Base-by-base conservation (phyloP, 2,329 filamentous ascomycete genomes). In the Capronia coronata region DNA sequence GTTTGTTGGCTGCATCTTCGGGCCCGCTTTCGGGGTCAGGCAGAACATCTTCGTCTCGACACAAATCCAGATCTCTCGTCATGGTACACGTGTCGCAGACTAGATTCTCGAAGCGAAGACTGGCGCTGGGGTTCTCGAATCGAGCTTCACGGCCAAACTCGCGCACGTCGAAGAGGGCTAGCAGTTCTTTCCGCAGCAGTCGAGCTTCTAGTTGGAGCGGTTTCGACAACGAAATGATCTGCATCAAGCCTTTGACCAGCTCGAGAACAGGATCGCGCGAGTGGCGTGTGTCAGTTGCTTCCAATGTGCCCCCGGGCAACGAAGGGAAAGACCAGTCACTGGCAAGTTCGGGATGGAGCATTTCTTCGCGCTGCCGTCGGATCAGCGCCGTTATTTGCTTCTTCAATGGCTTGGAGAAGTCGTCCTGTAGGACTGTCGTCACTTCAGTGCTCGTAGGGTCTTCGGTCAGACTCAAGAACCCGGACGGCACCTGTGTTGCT, bases 51-150 rank as follows among this genome's bases (percentile, higher is more conserved):
- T 88, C 83, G 63, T 98, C 93, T 4, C 90, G 84, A 67, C 93
- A 98, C 21, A 98, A 76, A 64, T 98, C 93, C 25, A 97, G 75
- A 62, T 97, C 90, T 25, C 88, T 82, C 10, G 86, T 80, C 68
- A 93, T 81, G 39, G 90, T 95, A 72, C 93, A 98, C 64, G 87
- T 87, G 58, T 90, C 83, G 68, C 93, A 98, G 54, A 87, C 86
- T 25, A 96, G 71, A 63, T 91, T 85, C 2, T 76, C 66, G 3
- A 98, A 72, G 57, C 78, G 79, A 2, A 97, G 76, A 38, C 77
- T 83, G 48, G 85, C 82, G 44, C 82, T 86, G 0, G 93, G 91
- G 65, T 97, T 97, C 52, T 79, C 75, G 67, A 97, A 98, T 2
- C 82, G 78, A n/a, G 86, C 91, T 48, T 91, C 87, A 46, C 83